phyloP scores from a whole-genome alignment of 805 yeast species.

The Candida sphagnicola region DNA sequence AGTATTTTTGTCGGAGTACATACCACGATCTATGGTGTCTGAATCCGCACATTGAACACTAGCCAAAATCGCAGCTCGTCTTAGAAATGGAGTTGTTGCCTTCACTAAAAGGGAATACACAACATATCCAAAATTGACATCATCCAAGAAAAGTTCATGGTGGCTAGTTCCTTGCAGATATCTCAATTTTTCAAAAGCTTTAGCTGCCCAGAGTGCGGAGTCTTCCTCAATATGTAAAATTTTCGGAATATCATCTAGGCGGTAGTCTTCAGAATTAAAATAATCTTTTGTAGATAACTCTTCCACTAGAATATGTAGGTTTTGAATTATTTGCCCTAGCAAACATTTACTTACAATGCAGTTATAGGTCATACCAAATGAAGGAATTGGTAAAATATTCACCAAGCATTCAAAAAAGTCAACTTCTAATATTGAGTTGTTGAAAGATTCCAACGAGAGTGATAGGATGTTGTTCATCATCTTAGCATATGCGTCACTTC shows the following conservation, averaged over 20 bases:
- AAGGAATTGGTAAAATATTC: constrained; percentile 45
- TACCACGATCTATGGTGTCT: constrained; percentile 22
- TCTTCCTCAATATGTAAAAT: constrained; percentile 19
- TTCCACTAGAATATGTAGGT: constrained; percentile 18
- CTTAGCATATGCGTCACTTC: constrained; percentile 28
- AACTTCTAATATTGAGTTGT: constrained; percentile 30
- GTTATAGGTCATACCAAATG: constrained; percentile 42
- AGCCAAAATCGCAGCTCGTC: constrained; percentile 57
- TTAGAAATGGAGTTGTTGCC: constrained; percentile 58
- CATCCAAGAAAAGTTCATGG: constrained; percentile 13
- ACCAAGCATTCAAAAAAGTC: constrained; percentile 56
- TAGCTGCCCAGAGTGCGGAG: constrained; percentile 16
- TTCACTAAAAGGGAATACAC: constrained; percentile 54
- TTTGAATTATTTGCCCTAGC: constrained; percentile 51
- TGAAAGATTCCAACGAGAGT: constrained; percentile 28
- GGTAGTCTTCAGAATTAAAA: constrained; percentile 19
- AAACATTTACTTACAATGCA: constrained; percentile 47
- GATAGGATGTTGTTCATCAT: constrained; percentile 30
- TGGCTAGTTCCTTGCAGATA: constrained; percentile 5
- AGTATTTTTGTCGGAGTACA: constrained; percentile 14
- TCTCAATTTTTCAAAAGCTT: constrained; percentile 20
- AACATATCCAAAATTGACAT: constrained; percentile 30
- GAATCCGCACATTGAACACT: constrained; percentile 49
- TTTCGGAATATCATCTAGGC: constrained; percentile 35
- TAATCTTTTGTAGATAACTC: constrained; percentile 25